phyloP scores from a whole-genome alignment of 345 rosid genomes.

The Citrus hindsii region DNA sequence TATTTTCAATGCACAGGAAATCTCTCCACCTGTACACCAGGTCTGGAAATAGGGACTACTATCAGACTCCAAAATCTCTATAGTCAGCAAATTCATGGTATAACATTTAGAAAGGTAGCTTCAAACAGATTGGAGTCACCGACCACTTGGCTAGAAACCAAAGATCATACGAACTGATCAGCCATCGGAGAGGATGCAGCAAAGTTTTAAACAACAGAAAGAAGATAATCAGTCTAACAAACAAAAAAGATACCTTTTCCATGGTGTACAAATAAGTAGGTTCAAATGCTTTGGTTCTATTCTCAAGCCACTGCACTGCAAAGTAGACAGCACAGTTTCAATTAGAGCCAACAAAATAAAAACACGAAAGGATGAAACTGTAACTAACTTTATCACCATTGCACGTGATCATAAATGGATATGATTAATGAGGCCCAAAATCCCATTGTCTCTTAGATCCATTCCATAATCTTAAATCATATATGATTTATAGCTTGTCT shows the following conservation, averaged over 20 bases:
- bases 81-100: not conserved
- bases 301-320: constrained; percentile 87
- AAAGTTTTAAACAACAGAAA: not conserved
- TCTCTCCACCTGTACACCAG: not conserved
- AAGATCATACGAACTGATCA: not conserved
- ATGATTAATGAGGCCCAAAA: too few species aligned
- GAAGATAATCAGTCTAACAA: not conserved
- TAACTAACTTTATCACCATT: not conserved
- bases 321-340: constrained; percentile 21
- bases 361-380: not conserved
- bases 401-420: not conserved
- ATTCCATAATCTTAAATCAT: too few species aligned
- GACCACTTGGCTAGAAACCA: not conserved
- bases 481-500: too few species aligned
- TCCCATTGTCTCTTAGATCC: too few species aligned
- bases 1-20: not conserved
- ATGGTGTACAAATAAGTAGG: constrained; percentile 85
- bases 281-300: constrained; percentile 74
- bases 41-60: not conserved
- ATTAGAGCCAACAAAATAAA: not conserved
- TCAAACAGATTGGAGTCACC: not conserved
- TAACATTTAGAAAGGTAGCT: not conserved
- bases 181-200: not conserved
- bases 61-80: not conserved
- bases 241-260: constrained; percentile 66